Conservation (phyloP, 1,284 basidiomycete species). For the Trichosporon sp. region DNA sequence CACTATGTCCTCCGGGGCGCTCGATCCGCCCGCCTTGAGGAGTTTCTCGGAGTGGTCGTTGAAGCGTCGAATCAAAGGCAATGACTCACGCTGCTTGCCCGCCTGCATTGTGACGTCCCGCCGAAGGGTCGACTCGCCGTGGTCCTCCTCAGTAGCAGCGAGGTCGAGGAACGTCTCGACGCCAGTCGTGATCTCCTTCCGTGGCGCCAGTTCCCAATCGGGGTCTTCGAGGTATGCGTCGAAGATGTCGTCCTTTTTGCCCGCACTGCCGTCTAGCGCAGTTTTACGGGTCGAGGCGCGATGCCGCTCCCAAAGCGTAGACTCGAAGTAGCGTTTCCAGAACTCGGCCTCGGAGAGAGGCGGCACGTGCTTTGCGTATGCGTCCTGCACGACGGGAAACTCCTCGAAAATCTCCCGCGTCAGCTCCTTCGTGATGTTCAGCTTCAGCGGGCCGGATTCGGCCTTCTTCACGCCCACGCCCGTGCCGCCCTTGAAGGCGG, state of each 20-base stretch:
- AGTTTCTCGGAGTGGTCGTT: constrained; percentile 94
- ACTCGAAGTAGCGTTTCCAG: constrained; percentile 96
- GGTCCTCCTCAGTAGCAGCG: constrained; percentile 87
- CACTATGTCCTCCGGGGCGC: constrained; percentile 54
- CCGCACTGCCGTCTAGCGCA: constrained; percentile 65
- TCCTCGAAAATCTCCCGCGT: constrained; percentile 97
- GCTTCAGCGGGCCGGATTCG: constrained; percentile 42
- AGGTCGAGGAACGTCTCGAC: constrained; percentile 83
- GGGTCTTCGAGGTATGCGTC: constrained; percentile 93
- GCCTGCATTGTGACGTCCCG: constrained; percentile 95
- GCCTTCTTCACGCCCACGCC: constrained; percentile 61
- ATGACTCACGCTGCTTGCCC: constrained; percentile 78
- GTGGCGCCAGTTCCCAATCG: constrained; percentile 87
- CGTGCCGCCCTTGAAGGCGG: constrained; percentile 47
- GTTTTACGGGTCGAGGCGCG: constrained; percentile 79
- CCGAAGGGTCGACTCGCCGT: constrained; percentile 82
- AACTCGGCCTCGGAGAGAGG: constrained; percentile 79
- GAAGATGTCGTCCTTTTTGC: constrained; percentile 90
- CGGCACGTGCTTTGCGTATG: constrained; percentile 91
- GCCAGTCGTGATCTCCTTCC: constrained; percentile 66
- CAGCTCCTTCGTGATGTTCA: constrained; percentile 88
- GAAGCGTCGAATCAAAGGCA: constrained; percentile 94
- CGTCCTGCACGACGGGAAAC: constrained; percentile 89
- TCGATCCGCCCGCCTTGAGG: constrained; percentile 52
- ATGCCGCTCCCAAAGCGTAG: constrained; percentile 90